phyloP scores from a whole-genome alignment of 202 grass and related monocot species.

The Saccharum hybrid region DNA sequence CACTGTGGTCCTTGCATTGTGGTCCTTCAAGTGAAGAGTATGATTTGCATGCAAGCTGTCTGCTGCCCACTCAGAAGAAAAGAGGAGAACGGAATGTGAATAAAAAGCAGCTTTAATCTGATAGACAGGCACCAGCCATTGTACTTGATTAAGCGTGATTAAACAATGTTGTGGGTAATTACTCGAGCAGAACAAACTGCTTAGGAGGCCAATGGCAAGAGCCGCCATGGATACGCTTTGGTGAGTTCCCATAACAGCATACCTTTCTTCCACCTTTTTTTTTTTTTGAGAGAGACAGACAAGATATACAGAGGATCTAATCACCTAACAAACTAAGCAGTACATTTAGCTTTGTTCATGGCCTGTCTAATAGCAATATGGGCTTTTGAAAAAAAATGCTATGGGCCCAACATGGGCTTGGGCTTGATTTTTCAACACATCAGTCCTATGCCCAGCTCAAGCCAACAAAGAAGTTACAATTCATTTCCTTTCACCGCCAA shows the following conservation, averaged over 20 bases:
- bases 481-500: background rate
- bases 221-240: slow-evolving; percentile 46
- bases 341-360: background rate
- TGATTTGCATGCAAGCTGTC: slow-evolving; percentile 38
- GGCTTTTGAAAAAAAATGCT: background rate
- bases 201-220: slow-evolving; percentile 45
- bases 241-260: slow-evolving; percentile 45
- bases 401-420: background rate
- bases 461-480: background rate
- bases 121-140: slow-evolving; percentile 14
- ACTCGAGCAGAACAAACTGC: slow-evolving; percentile 59
- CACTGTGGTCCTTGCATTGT: slow-evolving; percentile 37
- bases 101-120: slow-evolving; percentile 38
- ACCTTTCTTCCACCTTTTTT: background rate
- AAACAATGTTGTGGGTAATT: slow-evolving; percentile 38
- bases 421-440: background rate
- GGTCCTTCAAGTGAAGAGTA: slow-evolving; percentile 54
- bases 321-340: background rate
- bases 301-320: background rate
- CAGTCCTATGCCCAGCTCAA: background rate
- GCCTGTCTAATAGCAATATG: background rate
- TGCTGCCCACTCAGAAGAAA: slow-evolving; percentile 26
- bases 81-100: background rate
- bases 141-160: slow-evolving; percentile 12
- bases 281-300: background rate